Percentiles rank a stretch among this genome's conserved stretches.
phyloP scores from a whole-genome alignment of 1,284 basidiomycete genomes.

The Leccinum subspadiceum region DNA sequence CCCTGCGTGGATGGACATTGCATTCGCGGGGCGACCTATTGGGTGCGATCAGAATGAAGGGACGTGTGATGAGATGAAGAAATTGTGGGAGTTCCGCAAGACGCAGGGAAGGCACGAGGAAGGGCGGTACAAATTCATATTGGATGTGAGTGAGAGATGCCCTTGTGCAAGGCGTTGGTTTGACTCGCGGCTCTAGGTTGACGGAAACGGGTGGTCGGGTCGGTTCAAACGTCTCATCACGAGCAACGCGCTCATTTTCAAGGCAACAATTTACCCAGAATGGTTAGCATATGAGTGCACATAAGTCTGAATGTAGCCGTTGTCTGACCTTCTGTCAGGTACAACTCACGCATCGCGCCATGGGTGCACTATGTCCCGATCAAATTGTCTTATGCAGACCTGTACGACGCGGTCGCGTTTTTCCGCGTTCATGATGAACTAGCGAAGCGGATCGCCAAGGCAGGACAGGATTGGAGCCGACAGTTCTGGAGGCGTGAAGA shows the following conservation, averaged over 20 bases:
- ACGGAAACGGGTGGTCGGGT: conserved; percentile 49
- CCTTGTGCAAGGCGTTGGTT: background rate
- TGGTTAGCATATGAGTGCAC: conserved; percentile 41
- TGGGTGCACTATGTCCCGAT: conserved; percentile 67
- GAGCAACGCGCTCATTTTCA: conserved; percentile 36
- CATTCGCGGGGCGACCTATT: too few relatives aligned
- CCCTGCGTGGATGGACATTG: too few relatives aligned
- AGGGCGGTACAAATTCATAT: too few relatives aligned
- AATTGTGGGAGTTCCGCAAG: too few relatives aligned
- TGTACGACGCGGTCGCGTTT: conserved; percentile 58
- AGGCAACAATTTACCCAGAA: conserved; percentile 63
- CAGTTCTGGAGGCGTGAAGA: conserved; percentile 65
- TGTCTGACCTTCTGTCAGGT: conserved; percentile 25
- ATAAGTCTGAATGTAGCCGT: background rate
- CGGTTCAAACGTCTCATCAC: too few relatives aligned
- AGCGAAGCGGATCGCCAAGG: conserved; percentile 53
- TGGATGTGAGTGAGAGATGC: too few relatives aligned
- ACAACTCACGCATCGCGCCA: conserved; percentile 43
- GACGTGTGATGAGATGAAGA: too few relatives aligned
- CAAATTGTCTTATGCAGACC: conserved; percentile 50
- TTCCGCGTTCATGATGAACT: conserved; percentile 58
- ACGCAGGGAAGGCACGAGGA: too few relatives aligned
- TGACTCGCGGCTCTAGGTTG: conserved; percentile 38
- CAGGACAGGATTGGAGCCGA: conserved; percentile 59
- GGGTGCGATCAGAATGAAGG: too few relatives aligned